Evolutionary conservation across 495 filamentous ascomycete genomes (phyloP), one percentile per base, ranked within the genome.

Genomic region (Entonaema liquescens): DNA sequence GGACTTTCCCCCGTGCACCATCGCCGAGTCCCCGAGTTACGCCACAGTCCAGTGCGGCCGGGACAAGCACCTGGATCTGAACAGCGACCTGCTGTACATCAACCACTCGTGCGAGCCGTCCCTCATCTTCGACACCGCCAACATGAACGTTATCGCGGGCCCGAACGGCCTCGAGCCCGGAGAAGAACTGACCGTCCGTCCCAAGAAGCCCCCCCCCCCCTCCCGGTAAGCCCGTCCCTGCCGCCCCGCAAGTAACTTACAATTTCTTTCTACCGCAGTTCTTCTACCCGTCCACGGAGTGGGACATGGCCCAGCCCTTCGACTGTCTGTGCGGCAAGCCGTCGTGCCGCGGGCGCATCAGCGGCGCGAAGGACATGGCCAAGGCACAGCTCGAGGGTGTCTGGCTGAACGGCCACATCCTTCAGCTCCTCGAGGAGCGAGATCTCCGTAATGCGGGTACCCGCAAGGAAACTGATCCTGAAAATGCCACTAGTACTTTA

Each of bases 261-360:
- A 33, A 2, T 33, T 9, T 33, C 31, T 31, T 40, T 67, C 60
- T 56, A 26, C 17, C 57, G 65, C 42, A 79, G 61, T 93, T 92
- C 83, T 93, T 93, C 81, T 93, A 93, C 75, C 91, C 91, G 6
- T 89, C 86, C 60, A 89, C 90, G 3, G 91, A 93, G 78, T 93
- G 89, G 89, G 73, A 84, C 63, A 93, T 93, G 90, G 87, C 87
- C 47, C 90, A 93, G 79, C 81, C 88, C 17, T 93, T 93, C 71
- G 79, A 87, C 65, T 93, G 91, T 74, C 79, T 77, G 38, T 93
- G 91, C 75, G 84, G 85, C 8, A 81, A 74, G 23, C 72, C 77
- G 0, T 72, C 75, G 40, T 90, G 88, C 74, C 79, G 79, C 63
- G 86, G 85, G 13, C 76, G 69, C 58, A 86, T 89, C 59, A 72